A percentile compares a stretch with the other conserved stretches of the same genome.
Conservation (phyloP, 495 filamentous ascomycete genomes). For the Aeminium ludgeri region DNA sequence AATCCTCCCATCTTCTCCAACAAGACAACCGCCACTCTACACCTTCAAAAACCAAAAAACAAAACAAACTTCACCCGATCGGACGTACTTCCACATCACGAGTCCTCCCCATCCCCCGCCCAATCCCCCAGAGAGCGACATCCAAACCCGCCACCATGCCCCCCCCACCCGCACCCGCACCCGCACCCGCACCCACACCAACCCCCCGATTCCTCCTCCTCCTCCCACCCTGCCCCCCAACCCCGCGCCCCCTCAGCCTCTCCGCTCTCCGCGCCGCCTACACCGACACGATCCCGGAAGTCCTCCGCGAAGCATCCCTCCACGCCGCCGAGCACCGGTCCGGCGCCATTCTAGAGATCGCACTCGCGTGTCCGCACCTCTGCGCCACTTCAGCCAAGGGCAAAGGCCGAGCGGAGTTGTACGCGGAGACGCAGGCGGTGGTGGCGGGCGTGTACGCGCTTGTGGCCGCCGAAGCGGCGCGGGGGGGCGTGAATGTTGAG, state of each 20-base stretch:
- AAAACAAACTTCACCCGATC: too few species aligned
- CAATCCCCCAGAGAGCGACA: too few species aligned
- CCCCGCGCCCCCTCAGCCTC: constrained; percentile 32
- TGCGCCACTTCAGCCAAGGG: constrained; percentile 20
- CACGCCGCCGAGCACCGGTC: constrained; percentile 18
- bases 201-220: constrained; percentile 30
- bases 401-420: constrained; percentile 36
- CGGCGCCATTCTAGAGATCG: constrained; percentile 33
- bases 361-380: constrained; percentile 36
- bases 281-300: constrained; percentile 34
- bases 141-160: too few species aligned
- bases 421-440: constrained; percentile 48
- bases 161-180: too few species aligned
- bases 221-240: constrained; percentile 40
- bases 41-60: too few species aligned
- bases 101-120: too few species aligned
- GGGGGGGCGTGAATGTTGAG: constrained; percentile 44
- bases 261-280: constrained; percentile 39
- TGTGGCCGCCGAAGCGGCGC: constrained; percentile 47
- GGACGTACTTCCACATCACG: too few species aligned
- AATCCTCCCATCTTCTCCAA: too few species aligned
- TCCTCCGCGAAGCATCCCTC: constrained; percentile 26
- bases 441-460: constrained; percentile 67
- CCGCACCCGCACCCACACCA: too few species aligned
- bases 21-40: too few species aligned